Evolutionary conservation across 495 filamentous ascomycete species (phyloP).

Genomic region (Aspergillus cavernicola): DNA sequence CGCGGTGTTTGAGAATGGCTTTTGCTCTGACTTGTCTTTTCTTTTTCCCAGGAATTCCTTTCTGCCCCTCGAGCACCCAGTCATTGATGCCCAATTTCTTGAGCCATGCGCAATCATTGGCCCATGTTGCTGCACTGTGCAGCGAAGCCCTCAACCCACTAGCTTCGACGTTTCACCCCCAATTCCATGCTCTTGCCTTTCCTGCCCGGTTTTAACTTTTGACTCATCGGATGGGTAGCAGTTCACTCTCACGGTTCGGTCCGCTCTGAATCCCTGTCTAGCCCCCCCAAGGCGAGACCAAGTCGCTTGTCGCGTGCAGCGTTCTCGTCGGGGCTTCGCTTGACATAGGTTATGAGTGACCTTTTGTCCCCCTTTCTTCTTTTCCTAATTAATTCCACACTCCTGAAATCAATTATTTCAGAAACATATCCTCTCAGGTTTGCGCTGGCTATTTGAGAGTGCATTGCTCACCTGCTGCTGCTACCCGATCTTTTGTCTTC

Average conservation of each 20-base stretch:
- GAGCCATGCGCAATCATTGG: slow-evolving; percentile 29
- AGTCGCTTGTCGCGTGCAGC: slow-evolving; percentile 13
- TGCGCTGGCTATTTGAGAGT: slow-evolving; percentile 23
- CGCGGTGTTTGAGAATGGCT: slow-evolving; percentile 6
- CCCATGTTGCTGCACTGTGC: slow-evolving; percentile 19
- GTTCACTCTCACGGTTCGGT: slow-evolving; percentile 25
- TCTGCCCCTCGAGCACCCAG: slow-evolving; percentile 21
- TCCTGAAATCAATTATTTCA: slow-evolving; percentile 22
- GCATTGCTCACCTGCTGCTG: slow-evolving; percentile 23
- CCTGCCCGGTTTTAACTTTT: slow-evolving; percentile 15
- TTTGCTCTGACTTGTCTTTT: background rate
- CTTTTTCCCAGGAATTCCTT: slow-evolving; percentile 9
- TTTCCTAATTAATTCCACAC: slow-evolving; percentile 9
- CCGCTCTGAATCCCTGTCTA: slow-evolving; percentile 21
- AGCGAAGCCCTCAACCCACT: slow-evolving; percentile 24
- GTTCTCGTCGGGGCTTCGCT: slow-evolving; percentile 17
- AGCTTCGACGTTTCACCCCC: slow-evolving; percentile 19
- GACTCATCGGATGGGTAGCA: slow-evolving; percentile 31
- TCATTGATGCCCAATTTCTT: slow-evolving; percentile 44
- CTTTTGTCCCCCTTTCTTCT: slow-evolving; percentile 7
- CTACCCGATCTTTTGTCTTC: slow-evolving; percentile 24
- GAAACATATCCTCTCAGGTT: slow-evolving; percentile 15
- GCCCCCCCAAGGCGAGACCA: slow-evolving; percentile 23
- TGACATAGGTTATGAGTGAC: slow-evolving; percentile 21
- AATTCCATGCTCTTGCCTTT: slow-evolving; percentile 21